Conservation (phyloP, 352 stramenopile species). For the Phytophthora chlamydospora region DNA sequence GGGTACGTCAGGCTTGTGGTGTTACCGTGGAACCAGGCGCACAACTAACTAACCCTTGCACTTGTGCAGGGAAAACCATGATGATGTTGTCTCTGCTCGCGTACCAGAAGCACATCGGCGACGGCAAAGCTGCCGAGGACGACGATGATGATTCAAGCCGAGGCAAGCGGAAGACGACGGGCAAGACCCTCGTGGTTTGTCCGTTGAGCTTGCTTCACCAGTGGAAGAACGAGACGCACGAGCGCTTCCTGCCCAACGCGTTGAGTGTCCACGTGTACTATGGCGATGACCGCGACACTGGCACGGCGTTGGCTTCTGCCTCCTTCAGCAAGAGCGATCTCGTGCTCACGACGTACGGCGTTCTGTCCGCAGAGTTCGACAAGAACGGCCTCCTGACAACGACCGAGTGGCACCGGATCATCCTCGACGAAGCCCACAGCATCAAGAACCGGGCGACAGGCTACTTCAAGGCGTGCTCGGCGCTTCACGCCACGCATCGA, state of each 20-base stretch:
- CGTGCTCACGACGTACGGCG: constrained; percentile 87
- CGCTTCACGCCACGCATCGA: constrained; percentile 62
- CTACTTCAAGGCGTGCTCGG: constrained; percentile 71
- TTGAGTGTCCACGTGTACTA: constrained; percentile 76
- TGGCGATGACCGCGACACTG: constrained; percentile 56
- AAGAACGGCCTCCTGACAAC: constrained; percentile 48
- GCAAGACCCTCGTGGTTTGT: constrained; percentile 85
- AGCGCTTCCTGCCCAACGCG: constrained; percentile 60
- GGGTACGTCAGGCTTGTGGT: constrained; percentile 46
- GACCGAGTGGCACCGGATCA: constrained; percentile 82
- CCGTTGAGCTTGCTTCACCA: constrained; percentile 89
- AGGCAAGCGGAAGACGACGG: constrained; percentile 11
- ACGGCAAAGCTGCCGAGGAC: constrained; percentile 5
- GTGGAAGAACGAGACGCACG: constrained; percentile 86
- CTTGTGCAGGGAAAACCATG: constrained; percentile 72
- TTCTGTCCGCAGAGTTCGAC: constrained; percentile 74
- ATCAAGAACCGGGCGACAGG: constrained; percentile 90
- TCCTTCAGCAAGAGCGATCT: constrained; percentile 60
- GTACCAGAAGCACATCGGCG: constrained; percentile 56
- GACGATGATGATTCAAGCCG: constrained; percentile 6
- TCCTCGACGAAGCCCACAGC: constrained; percentile 91
- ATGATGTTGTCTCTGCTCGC: constrained; percentile 75
- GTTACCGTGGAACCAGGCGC: not conserved
- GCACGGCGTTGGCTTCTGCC: constrained; percentile 5
- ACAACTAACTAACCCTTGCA: constrained; percentile 3